Evolutionary conservation across 2,329 filamentous ascomycete genomes (phyloP), one percentile per base, ranked within the genome.

Genomic region (Didymella lethalis): DNA sequence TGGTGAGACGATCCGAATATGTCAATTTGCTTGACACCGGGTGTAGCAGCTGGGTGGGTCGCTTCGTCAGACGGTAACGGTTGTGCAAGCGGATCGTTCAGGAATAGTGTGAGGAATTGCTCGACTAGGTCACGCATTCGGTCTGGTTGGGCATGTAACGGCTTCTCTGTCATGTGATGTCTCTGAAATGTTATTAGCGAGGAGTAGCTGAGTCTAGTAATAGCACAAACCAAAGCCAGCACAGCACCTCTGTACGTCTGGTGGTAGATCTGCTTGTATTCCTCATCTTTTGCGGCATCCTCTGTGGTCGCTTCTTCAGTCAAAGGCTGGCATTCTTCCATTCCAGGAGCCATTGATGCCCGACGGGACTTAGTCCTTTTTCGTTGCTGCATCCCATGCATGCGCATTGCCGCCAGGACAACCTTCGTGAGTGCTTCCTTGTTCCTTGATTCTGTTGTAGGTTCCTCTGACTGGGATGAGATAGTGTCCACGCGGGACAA

Each of bases 221-320:
- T 36, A 11, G n/a, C 14, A 60, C 57, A n/a, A 38, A 78, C 77
- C 51, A 84, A 78, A 6, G 81, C 79, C 50, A 84, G 79, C n/a
- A 76, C 77, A 2, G 80, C 78, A 14, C 79, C 79, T 61, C 82
- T 83, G 69, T 78, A 83, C 2, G 79, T 79, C 62, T 84, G 81
- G 56, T 84, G 82, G 54, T 84, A 85, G 26, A 84, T 75, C 4
- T 81, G 65, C 65, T 84, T 85, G 71, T 80, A 84, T 60, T 84
- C 82, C 55, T 83, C 81, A 45, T 83, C 80, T 46, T 75, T 78
- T 1, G 69, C 69, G 2, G 66, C 70, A 43, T 77, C 75, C 26
- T 76, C 74, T 26, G 64, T 62, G 1, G 48, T 57, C 11, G 40
- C 34, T 20, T 68, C 68, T 34, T 70, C 68, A 11, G 36, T 57